Percentiles rank a stretch among this genome's conserved stretches.
Evolutionary conservation across 2,329 filamentous ascomycete genomes (phyloP).

Genomic region (Cytospora piceae): DNA sequence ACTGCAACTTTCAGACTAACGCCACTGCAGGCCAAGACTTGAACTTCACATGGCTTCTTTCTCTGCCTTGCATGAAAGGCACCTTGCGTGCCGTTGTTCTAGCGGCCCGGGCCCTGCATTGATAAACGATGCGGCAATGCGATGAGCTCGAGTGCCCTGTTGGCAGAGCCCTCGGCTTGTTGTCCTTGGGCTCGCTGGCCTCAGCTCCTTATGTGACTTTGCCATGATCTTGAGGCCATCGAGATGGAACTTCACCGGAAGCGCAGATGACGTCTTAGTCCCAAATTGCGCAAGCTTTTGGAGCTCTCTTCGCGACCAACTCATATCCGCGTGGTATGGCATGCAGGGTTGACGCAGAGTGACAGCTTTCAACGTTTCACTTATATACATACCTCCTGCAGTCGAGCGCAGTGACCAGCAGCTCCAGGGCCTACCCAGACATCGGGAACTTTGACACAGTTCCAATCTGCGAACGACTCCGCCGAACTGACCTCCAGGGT

Average conservation of each 20-base stretch:
- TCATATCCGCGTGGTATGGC: conserved; percentile 6
- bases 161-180: neutral
- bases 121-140: neutral
- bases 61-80: neutral
- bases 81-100: neutral
- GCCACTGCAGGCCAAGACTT: neutral
- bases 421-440: neutral
- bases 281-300: neutral
- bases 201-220: neutral
- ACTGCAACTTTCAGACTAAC: neutral
- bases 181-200: neutral
- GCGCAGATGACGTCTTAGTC: neutral
- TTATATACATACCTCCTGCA: conserved; percentile 7
- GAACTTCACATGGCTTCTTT: neutral
- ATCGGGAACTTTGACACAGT: neutral
- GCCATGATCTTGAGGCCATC: neutral
- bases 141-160: neutral
- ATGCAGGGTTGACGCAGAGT: neutral
- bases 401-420: neutral
- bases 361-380: conserved; percentile 20
- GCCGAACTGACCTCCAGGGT: neutral
- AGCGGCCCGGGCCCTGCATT: neutral
- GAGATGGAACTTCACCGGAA: neutral
- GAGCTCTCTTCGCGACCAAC: neutral
- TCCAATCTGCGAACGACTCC: neutral